phyloP scores from a whole-genome alignment of 1,139 yeast genomes.

The Candida pseudoviswanathii region DNA sequence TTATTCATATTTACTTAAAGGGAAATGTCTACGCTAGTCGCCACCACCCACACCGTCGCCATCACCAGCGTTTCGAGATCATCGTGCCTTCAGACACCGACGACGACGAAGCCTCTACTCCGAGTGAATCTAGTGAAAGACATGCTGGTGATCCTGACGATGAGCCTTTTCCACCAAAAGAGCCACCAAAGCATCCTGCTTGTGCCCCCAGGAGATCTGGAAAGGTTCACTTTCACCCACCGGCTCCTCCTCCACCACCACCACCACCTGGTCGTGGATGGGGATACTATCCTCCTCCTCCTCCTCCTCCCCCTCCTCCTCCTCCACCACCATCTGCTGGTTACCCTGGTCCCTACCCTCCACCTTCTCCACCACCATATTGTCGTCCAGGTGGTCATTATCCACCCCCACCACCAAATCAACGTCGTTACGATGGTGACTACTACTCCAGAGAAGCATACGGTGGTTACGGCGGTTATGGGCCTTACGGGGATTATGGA shows the following conservation, averaged over 20 bases:
- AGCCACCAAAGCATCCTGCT: not conserved
- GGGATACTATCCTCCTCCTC: too few relatives aligned
- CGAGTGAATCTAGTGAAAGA: not conserved
- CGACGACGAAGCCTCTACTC: not conserved
- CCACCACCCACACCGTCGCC: not conserved
- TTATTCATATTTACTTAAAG: not conserved
- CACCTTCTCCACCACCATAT: slow-evolving; percentile 4
- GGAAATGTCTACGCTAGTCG: not conserved
- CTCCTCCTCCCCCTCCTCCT: not conserved
- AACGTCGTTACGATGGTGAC: not conserved
- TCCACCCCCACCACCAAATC: slow-evolving; percentile 16
- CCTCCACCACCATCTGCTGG: slow-evolving; percentile 4
- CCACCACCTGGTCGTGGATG: not conserved
- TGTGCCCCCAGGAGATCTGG: too few relatives aligned
- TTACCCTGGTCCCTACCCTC: not conserved
- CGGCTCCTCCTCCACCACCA: slow-evolving; percentile 8
- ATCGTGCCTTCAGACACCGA: not conserved
- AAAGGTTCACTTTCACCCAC: slow-evolving; percentile 3
- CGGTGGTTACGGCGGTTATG: not conserved
- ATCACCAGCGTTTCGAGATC: not conserved
- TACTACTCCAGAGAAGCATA: not conserved
- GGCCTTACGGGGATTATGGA: not conserved
- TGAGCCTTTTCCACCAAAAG: not conserved
- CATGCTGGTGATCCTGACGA: not conserved
- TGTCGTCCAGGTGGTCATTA: slow-evolving; percentile 2